Percentiles rank a stretch among this genome's conserved stretches.
Conservation (phyloP, 331 rosid genomes). For the Malus hybrid region DNA sequence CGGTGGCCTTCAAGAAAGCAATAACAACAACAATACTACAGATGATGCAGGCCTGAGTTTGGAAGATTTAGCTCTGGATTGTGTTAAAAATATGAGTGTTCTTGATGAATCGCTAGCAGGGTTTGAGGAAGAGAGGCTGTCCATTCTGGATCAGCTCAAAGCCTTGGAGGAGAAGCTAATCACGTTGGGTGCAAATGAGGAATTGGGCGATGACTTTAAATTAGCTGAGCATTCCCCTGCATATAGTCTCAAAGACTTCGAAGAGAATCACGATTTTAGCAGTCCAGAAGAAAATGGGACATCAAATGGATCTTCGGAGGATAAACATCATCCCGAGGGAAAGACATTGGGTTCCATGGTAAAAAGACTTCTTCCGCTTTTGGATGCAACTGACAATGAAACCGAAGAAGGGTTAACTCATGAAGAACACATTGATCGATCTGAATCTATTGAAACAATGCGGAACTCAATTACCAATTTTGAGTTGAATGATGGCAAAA, state of each 20-base stretch:
- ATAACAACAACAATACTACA: conserved; percentile 13
- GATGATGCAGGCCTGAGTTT: conserved; percentile 28
- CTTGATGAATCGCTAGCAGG: conserved; percentile 63
- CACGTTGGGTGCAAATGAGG: conserved; percentile 40
- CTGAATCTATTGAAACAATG: conserved; percentile 24
- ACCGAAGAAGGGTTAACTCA: conserved; percentile 21
- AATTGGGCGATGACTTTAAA: conserved; percentile 31
- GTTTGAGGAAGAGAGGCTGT: conserved; percentile 66
- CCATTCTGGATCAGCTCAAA: conserved; percentile 67
- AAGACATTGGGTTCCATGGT: conserved; percentile 45
- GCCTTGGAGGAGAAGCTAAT: conserved; percentile 61
- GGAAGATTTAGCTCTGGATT: conserved; percentile 65
- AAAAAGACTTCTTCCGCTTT: conserved; percentile 58
- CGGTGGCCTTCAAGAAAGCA: conserved; percentile 16
- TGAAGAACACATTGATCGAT: conserved; percentile 9
- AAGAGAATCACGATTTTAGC: conserved; percentile 22
- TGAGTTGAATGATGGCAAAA: conserved; percentile 35
- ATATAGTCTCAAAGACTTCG: conserved; percentile 10
- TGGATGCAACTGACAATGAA: conserved; percentile 47
- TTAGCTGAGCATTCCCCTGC: conserved; percentile 10
- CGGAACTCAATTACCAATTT: conserved; percentile 13
- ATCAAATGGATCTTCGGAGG: conserved; percentile 16
- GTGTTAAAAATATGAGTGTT: conserved; percentile 44
- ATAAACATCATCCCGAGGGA: conserved; percentile 22
- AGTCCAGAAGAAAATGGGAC: conserved; percentile 33